A percentile compares a stretch with the other conserved stretches of the same genome.
These are phyloP conservation scores for Mortierella sp. DNA, from an alignment of 371 early-diverging fungal genomes.

Conservation along the genomic window DNA sequence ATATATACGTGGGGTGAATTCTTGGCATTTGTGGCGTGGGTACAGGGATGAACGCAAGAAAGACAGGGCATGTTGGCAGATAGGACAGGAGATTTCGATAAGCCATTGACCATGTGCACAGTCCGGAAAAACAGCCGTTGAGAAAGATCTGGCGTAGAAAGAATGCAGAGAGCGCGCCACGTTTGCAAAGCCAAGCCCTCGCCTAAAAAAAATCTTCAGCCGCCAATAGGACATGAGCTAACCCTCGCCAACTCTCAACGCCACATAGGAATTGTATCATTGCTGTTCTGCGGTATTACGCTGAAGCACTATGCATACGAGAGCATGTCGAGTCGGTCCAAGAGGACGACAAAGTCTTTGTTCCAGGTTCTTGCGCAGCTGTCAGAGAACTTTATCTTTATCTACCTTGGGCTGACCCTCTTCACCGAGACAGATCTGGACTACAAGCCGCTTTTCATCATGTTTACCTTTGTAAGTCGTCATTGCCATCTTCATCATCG, in stretches of 20 bases:
- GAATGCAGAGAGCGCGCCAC: neutral
- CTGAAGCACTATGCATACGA: constrained; percentile 94
- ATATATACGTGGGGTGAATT: neutral
- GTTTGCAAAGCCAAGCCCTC: neutral
- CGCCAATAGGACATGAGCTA: neutral
- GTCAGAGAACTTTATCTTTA: constrained; percentile 95
- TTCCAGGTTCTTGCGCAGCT: constrained; percentile 92
- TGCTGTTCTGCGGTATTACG: constrained; percentile 95
- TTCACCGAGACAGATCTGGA: constrained; percentile 82
- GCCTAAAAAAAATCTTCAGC: neutral
- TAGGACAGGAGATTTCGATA: neutral
- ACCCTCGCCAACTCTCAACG: neutral
- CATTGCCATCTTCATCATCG: constrained; percentile 41
- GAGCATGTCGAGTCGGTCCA: constrained; percentile 82
- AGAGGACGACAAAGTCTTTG: constrained; percentile 87
- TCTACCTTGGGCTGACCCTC: constrained; percentile 93
- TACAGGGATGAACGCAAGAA: neutral
- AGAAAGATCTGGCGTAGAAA: neutral
- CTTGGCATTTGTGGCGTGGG: neutral
- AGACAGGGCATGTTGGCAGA: neutral
- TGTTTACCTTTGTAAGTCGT: constrained; percentile 73
- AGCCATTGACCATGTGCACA: neutral
- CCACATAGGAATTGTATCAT: constrained; percentile 86
- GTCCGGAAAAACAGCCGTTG: neutral
- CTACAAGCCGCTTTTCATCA: constrained; percentile 80